A percentile compares a stretch with the other conserved stretches of the same genome.
Conservation (phyloP, 345 rosid species). For the Combretum micranthum region DNA sequence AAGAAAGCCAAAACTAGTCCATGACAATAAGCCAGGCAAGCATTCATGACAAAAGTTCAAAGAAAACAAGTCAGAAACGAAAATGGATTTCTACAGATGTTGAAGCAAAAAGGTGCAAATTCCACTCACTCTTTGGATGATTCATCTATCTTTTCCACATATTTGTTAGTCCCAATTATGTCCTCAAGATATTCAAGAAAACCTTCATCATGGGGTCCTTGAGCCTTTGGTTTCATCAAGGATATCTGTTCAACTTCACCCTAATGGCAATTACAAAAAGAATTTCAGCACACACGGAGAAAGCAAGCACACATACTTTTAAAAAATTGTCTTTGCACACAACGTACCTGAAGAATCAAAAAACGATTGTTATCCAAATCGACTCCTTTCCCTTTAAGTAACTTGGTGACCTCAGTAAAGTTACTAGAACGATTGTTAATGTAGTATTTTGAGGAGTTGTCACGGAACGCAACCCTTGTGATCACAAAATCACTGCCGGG, state of each 20-base stretch:
- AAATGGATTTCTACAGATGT: neutral
- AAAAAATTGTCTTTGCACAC: constrained; percentile 1
- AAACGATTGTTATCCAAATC: constrained; percentile 99
- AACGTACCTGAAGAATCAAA: constrained; percentile 85
- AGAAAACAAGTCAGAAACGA: neutral
- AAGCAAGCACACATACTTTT: constrained; percentile 6
- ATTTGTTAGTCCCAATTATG: constrained; percentile 90
- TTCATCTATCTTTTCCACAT: constrained; percentile 87
- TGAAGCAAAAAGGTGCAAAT: neutral
- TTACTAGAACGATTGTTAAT: constrained; percentile 74
- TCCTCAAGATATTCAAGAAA: constrained; percentile 95
- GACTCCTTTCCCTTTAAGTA: constrained; percentile 86
- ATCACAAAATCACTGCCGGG: constrained; percentile 89
- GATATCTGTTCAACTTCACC: constrained; percentile 99
- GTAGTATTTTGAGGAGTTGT: constrained; percentile 92
- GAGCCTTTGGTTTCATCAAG: constrained; percentile 94
- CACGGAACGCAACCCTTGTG: constrained; percentile 84
- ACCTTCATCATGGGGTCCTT: constrained; percentile 98
- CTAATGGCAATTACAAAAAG: constrained; percentile 33
- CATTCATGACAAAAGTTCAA: too few species aligned
- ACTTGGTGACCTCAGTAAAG: constrained; percentile 92
- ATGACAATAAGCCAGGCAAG: too few species aligned
- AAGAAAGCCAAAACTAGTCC: too few species aligned
- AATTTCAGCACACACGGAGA: neutral
- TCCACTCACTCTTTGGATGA: constrained; percentile 65